Base-by-base conservation (phyloP, 768 basidiomycete species). In the Sarcodon aspratus region DNA sequence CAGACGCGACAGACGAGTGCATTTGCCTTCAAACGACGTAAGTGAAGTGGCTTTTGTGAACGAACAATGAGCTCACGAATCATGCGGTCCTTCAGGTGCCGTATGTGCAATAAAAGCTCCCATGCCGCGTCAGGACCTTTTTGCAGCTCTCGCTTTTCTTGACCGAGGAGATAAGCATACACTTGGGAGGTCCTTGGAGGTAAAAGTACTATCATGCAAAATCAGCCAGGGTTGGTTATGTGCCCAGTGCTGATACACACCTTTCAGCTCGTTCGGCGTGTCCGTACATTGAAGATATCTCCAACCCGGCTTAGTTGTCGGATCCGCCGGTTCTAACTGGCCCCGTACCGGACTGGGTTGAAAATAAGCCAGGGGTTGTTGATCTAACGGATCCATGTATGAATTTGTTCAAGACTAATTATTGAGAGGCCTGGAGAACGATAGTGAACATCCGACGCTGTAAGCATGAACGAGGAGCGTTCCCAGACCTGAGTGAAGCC, bases 21-120 rank as follows among this genome's bases (percentile, higher is more conserved):
- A 85, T 58, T 86, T 87, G 62, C 40, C 40, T 42, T 15, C 40
- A 15, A 13, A 13, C 27, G 13, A 21, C 27, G 5, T 27, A 42
- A 13, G 2, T 42, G 9, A 13, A 13, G 27, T 9, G 9, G 40
- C 15, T 17, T 27, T 15, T 27, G 40, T 9, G 40, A 42, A 42
- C 15, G 40, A 27, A 8, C 17, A 17, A 2, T 17, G 27, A 9
- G 5, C 40, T 42, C 40, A 42, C 83, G 80, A 53, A 85, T 78
- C 83, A 86, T 85, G 50, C 85, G 75, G 61, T 87, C 84, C 67
- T 87, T 87, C 57, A 87, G 69, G 54, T 78, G 84, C 11, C 84
- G 82, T 44, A 87, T 82, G 60, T 85, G 74, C 52, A 83, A 68
- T 57, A 87, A 74, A 53, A 79, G 76, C 44, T 82, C 75, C 82